Percentiles rank a stretch among this genome's conserved stretches.
These are phyloP conservation scores for Penicillium oxalicum DNA, from an alignment of 2,329 filamentous ascomycete species.

Conservation along the genomic window DNA sequence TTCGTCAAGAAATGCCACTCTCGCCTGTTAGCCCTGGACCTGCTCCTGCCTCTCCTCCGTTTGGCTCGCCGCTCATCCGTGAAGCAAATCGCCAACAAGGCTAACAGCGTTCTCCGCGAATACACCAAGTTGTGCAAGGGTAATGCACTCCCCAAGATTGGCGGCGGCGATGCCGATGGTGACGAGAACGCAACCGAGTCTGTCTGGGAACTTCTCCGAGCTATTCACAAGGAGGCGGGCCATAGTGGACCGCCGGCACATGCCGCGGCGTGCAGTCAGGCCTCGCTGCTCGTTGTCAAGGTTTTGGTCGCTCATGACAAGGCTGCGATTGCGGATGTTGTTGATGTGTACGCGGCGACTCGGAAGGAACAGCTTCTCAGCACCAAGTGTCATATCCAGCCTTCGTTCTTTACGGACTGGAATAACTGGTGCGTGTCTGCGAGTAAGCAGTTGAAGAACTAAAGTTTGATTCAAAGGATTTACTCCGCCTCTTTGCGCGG, in stretches of 20 bases:
- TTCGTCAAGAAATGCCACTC: constrained; percentile 74
- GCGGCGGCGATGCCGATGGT: background rate
- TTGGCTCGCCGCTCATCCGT: constrained; percentile 70
- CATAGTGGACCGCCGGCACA: constrained; percentile 59
- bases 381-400: constrained; percentile 55
- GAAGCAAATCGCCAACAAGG: constrained; percentile 69
- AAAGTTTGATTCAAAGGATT: background rate
- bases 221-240: constrained; percentile 61
- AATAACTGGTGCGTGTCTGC: constrained; percentile 60
- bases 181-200: constrained; percentile 29
- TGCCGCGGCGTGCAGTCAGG: constrained; percentile 64
- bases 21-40: constrained; percentile 59
- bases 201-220: constrained; percentile 54
- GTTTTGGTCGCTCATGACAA: constrained; percentile 44
- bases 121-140: constrained; percentile 62
- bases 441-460: constrained; percentile 39
- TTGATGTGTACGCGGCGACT: constrained; percentile 59
- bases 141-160: constrained; percentile 41
- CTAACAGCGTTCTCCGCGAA: constrained; percentile 63
- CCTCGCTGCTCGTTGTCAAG: constrained; percentile 42
- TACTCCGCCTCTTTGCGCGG: too few relatives aligned
- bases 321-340: constrained; percentile 50
- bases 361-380: constrained; percentile 54
- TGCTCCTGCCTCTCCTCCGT: constrained; percentile 70
- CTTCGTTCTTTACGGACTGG: constrained; percentile 65